These are phyloP conservation scores for Candida tallmaniae DNA, from an alignment of 805 yeast species.

Conservation along the genomic window DNA sequence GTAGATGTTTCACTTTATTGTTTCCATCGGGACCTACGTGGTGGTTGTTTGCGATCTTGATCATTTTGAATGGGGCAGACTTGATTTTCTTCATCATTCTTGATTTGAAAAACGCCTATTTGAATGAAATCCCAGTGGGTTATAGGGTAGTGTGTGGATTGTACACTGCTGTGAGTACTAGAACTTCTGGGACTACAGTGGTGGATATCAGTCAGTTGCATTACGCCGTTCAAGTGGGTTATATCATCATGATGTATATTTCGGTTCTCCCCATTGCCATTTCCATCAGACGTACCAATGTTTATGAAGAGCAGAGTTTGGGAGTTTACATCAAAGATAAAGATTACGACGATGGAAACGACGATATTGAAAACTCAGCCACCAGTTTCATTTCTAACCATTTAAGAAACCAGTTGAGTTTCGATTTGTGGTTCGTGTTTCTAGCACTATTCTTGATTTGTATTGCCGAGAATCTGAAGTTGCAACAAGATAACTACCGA, in stretches of 20 bases:
- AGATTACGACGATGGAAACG: conserved; percentile 17
- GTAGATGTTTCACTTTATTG: conserved; percentile 90
- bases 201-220: conserved; percentile 67
- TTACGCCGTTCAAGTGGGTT: conserved; percentile 90
- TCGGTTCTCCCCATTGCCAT: conserved; percentile 96
- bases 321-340: conserved; percentile 68
- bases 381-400: conserved; percentile 77
- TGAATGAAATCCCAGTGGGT: conserved; percentile 58
- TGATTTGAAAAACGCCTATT: conserved; percentile 54
- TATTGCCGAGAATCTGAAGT: conserved; percentile 71
- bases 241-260: conserved; percentile 96
- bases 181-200: conserved; percentile 89
- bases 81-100: conserved; percentile 73
- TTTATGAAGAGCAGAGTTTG: conserved; percentile 92
- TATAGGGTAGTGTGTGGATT: conserved; percentile 75
- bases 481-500: conserved; percentile 38
- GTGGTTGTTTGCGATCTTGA: conserved; percentile 81
- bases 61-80: conserved; percentile 71
- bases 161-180: conserved; percentile 85
- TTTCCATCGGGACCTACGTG: conserved; percentile 93
- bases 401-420: conserved; percentile 85
- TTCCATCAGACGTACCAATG: conserved; percentile 93
- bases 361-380: conserved; percentile 39
- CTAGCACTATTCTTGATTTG: conserved; percentile 83
- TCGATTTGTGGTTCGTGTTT: conserved; percentile 91